Evolutionary conservation across 345 rosid genomes (phyloP).

Genomic region (Corchorus capsularis): DNA sequence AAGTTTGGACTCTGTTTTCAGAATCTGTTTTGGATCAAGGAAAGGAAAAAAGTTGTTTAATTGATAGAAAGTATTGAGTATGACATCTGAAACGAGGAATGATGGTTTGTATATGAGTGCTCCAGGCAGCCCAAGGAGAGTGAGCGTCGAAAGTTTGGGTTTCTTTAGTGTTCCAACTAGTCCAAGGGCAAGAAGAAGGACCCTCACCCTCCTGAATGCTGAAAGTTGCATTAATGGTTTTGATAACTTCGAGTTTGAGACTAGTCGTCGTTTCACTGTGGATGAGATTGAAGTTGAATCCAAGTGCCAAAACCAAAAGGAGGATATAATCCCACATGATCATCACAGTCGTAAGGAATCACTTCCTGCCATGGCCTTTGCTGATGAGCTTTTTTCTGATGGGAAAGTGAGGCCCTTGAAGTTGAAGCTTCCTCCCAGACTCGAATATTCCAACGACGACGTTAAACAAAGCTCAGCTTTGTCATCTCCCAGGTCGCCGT

Average conservation of each 20-base stretch:
- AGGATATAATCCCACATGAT: neutral
- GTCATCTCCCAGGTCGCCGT: constrained; percentile 24
- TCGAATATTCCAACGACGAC: neutral
- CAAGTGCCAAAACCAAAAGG: no score
- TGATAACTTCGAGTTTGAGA: constrained; percentile 42
- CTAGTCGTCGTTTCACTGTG: constrained; percentile 27
- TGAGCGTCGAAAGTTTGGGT: constrained; percentile 14
- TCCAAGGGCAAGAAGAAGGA: constrained; percentile 15
- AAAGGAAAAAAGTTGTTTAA: neutral
- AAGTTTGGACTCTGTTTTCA: neutral
- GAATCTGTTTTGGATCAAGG: neutral
- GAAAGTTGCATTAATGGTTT: constrained; percentile 18
- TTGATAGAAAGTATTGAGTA: neutral
- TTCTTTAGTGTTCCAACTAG: constrained; percentile 37
- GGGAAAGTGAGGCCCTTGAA: constrained; percentile 51
- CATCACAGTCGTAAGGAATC: constrained; percentile 16
- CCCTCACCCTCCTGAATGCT: neutral
- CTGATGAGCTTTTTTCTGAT: constrained; percentile 55
- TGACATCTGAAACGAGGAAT: constrained; percentile 8
- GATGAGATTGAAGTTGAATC: neutral
- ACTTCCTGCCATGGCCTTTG: constrained; percentile 52
- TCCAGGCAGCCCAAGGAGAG: constrained; percentile 33
- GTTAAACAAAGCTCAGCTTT: constrained; percentile 6
- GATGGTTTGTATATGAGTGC: constrained; percentile 26
- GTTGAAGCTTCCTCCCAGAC: constrained; percentile 48